A percentile compares a stretch with the other conserved stretches of the same genome.
Conservation (phyloP, 768 basidiomycete species). For the Trametes coccinea region DNA sequence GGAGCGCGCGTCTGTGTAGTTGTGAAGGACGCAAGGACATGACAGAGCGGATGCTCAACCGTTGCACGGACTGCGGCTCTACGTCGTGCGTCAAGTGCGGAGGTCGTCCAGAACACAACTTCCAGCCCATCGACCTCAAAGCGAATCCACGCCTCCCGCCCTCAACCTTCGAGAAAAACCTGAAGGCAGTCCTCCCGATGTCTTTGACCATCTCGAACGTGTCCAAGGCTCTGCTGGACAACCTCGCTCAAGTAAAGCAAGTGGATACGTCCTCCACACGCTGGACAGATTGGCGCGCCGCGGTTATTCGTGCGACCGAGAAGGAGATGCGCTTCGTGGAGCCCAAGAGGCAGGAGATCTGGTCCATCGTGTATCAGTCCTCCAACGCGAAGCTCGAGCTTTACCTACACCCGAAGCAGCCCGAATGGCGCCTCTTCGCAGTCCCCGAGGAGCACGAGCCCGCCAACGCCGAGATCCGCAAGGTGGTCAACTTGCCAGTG, state of each 20-base stretch:
- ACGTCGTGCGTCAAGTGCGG: slow-evolving; percentile 86
- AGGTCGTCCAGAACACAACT: slow-evolving; percentile 88
- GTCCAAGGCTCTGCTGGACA: slow-evolving; percentile 51
- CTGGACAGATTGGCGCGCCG: slow-evolving; percentile 71
- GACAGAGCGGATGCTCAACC: slow-evolving; percentile 62
- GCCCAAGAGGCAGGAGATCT: slow-evolving; percentile 84
- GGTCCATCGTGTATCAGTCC: slow-evolving; percentile 80
- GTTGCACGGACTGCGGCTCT: slow-evolving; percentile 75
- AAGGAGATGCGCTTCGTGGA: slow-evolving; percentile 80
- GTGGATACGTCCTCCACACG: slow-evolving; percentile 50
- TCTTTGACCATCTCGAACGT: slow-evolving; percentile 61
- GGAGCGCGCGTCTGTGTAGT: slow-evolving; percentile 78
- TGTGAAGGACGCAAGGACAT: slow-evolving; percentile 88
- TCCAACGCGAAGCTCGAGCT: slow-evolving; percentile 72
- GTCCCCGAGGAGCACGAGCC: slow-evolving; percentile 65
- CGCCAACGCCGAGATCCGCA: slow-evolving; percentile 78
- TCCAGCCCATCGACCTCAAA: slow-evolving; percentile 51
- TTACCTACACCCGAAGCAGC: slow-evolving; percentile 68
- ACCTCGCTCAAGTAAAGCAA: slow-evolving; percentile 42
- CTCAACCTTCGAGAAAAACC: slow-evolving; percentile 66
- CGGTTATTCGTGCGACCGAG: slow-evolving; percentile 58
- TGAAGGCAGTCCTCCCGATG: slow-evolving; percentile 88
- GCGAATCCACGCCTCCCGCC: slow-evolving; percentile 66
- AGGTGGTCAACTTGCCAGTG: slow-evolving; percentile 67
- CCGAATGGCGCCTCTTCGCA: slow-evolving; percentile 87